Base-by-base conservation (phyloP, 1,139 yeast genomes). In the Schwanniomyces etchellsii region DNA sequence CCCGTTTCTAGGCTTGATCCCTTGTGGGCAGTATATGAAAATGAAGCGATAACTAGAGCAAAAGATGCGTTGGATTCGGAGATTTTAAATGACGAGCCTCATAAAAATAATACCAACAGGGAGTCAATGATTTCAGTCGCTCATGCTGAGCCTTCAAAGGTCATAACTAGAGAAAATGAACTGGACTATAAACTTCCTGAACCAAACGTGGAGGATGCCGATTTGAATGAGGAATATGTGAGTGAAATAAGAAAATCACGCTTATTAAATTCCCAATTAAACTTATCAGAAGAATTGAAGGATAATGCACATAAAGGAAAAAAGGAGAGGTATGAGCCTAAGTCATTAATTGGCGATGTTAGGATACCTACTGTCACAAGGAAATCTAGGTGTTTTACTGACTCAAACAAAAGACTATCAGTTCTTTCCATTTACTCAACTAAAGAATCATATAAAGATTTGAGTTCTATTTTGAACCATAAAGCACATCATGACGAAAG, bases 1-100 rank as follows among this genome's bases (percentile, higher is more conserved):
- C 91, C 91, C 5, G 76, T 77, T 20, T 81, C 89, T 2, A 70
- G 77, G 45, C 60, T 81, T 34, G 91, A 81, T 57, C 91, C 91
- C 24, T 60, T 58, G 44, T 67, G 71, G 72, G 57, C 57, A 26
- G 70, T 69, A 10, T 60, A 60, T 44, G 72, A 67, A 37, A 70
- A 67, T 40, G 67, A 66, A 38, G 75, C 74, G 42, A 47, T 71
- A 31, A 60, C 63, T 27, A 54, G 64, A 24, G 74, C 74, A 10
- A 59, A 67, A 39, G 68, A 58, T 32, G 68, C 68, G 3, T 54
- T 65, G 37, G 66, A 64, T 32, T 60, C 60, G 16, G 70, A 61
- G 44, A n/a, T n/a, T n/a, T 18, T 18, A 7, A 23, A 23, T 7
- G 14, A 23, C 14, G 13, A 7, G 6, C 33, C 43, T 31, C 26